Evolutionary conservation across 1,139 yeast species (phyloP).

Genomic region (Pichia sp.): DNA sequence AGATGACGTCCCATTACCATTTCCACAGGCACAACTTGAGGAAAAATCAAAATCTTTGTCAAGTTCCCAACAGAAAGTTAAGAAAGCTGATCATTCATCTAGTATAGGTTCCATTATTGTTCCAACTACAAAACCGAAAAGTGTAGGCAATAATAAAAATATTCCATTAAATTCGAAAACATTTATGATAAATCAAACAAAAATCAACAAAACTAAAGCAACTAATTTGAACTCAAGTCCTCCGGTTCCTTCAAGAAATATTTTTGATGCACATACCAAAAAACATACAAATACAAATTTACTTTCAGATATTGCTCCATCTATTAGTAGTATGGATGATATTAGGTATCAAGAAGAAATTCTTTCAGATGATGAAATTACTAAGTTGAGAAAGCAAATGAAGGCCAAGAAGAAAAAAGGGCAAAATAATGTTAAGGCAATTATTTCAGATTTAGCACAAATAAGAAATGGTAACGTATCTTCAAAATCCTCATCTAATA

Average conservation of each 20-base stretch:
- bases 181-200: neutral
- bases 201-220: neutral
- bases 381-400: neutral
- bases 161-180: too few species aligned
- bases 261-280: neutral
- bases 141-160: neutral
- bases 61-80: neutral
- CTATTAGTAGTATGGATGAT: conserved; percentile 5
- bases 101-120: neutral
- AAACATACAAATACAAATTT: too few species aligned
- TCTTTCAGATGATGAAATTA: neutral
- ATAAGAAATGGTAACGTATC: neutral
- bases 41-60: neutral
- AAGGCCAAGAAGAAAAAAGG: neutral
- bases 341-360: neutral
- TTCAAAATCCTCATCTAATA: too few species aligned
- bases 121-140: neutral
- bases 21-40: neutral
- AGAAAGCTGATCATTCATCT: neutral
- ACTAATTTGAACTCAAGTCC: too few species aligned
- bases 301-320: conserved; percentile 2
- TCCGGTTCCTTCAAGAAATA: neutral
- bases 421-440: neutral
- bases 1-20: neutral
- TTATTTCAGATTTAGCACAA: conserved; percentile 4